Evolutionary conservation across 495 filamentous ascomycete species (phyloP), one percentile per base, ranked within the genome.

Genomic region (Hyaloscypha bicolor): DNA sequence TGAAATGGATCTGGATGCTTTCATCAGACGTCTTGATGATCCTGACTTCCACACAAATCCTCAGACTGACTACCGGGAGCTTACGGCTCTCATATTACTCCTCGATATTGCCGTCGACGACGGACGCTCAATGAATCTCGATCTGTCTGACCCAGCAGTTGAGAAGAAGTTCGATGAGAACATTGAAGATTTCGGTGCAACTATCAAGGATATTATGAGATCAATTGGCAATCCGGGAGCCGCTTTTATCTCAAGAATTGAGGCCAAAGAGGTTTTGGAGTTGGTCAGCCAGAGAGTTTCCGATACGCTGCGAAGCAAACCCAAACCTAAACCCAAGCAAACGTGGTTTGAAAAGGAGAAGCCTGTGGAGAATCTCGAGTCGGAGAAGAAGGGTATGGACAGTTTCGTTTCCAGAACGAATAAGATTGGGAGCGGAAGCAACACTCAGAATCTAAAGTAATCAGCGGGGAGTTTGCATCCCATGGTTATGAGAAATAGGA

Each of bases 141-240:
- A 72, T 2, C 71, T 81, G 31, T 42, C 63, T 12, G 69, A 74
- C 45, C 76, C 67, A 25, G 74, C 79, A 32, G 71, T 78, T 2
- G 78, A 82, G 60, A 72, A 72, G 16, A 58, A 57, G 9, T 95
- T 92, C 78, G 88, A 97, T 71, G 72, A 75, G 6, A 80, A 86
- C 3, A 79, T 97, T 62, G 94, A 97, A 74, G 72, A 70, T 9
- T 79, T 97, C 2, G 82, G 86, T 16, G 74, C 79, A 19, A 78
- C 79, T 29, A 79, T 98, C 62, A 91, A 88, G 69, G 75, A 77
- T 25, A 85, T 95, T 55, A 90, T 88, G 74, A 85, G 83, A 19
- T 80, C 80, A 9, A 97, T 98, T 65, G 80, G 87, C 65, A 92
- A 94, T 72, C 83, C 87, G 0, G 91, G 91, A 31, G 89, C 90